A percentile compares a stretch with the other conserved stretches of the same genome.
Evolutionary conservation across 2,329 filamentous ascomycete species (phyloP).

Genomic region (Tolypocladium ovalisporum): DNA sequence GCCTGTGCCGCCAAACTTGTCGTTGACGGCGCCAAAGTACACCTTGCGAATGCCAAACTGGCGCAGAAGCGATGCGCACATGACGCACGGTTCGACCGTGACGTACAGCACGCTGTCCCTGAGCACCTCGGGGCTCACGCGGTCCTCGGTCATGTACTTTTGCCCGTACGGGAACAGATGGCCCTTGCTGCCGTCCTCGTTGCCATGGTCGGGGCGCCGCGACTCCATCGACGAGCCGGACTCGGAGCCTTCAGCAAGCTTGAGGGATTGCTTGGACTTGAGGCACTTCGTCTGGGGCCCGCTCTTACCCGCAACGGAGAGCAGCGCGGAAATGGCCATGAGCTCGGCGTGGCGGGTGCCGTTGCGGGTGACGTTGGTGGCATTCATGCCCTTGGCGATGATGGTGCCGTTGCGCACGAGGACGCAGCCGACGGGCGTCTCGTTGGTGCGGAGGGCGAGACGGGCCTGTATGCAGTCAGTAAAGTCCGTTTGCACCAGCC

Average conservation of each 20-base stretch:
- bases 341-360: slow-evolving; percentile 95
- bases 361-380: slow-evolving; percentile 82
- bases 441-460: slow-evolving; percentile 71
- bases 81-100: slow-evolving; percentile 96
- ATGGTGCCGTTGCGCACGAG: slow-evolving; percentile 70
- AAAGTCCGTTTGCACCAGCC: background rate
- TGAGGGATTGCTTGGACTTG: slow-evolving; percentile 19
- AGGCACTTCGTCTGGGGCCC: slow-evolving; percentile 20
- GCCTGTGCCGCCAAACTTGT: slow-evolving; percentile 92
- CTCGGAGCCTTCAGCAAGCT: background rate
- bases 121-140: slow-evolving; percentile 58
- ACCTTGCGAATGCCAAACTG: slow-evolving; percentile 83
- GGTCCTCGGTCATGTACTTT: slow-evolving; percentile 41
- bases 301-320: slow-evolving; percentile 27
- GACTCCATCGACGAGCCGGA: slow-evolving; percentile 5
- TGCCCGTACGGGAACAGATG: slow-evolving; percentile 53
- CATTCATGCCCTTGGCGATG: slow-evolving; percentile 90
- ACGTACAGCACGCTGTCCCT: slow-evolving; percentile 74
- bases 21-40: slow-evolving; percentile 91
- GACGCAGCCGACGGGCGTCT: slow-evolving; percentile 95
- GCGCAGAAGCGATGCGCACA: slow-evolving; percentile 88
- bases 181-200: slow-evolving; percentile 42
- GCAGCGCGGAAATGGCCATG: slow-evolving; percentile 59
- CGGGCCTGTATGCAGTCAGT: slow-evolving; percentile 50
- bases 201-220: slow-evolving; percentile 27